These are phyloP conservation scores for Athelia psychrophila DNA, from an alignment of 1,284 basidiomycete species.

Conservation along the genomic window DNA sequence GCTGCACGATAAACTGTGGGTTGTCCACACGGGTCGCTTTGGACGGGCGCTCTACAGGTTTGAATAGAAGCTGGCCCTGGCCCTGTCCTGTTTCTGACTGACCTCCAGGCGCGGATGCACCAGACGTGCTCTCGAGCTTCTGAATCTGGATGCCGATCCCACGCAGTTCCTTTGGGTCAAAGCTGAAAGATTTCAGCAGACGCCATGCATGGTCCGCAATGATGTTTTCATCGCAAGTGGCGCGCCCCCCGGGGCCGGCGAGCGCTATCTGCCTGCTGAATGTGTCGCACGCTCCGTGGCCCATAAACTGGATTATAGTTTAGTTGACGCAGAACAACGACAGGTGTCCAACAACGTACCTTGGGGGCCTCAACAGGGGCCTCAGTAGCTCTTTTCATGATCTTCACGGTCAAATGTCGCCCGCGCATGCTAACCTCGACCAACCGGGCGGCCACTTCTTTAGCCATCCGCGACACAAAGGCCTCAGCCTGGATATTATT, in stretches of 20 bases:
- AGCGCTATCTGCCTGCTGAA: slow-evolving; percentile 76
- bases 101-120: slow-evolving; percentile 22
- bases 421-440: slow-evolving; percentile 68
- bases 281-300: slow-evolving; percentile 86
- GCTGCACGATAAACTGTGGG: slow-evolving; percentile 28
- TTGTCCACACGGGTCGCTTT: slow-evolving; percentile 9
- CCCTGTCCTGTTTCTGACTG: slow-evolving; percentile 19
- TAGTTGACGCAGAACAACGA: background rate
- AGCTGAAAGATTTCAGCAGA: slow-evolving; percentile 69
- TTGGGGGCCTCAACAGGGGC: slow-evolving; percentile 94
- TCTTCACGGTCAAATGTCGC: slow-evolving; percentile 76
- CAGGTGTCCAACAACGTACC: slow-evolving; percentile 35
- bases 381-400: slow-evolving; percentile 84
- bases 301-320: slow-evolving; percentile 68
- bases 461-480: slow-evolving; percentile 75
- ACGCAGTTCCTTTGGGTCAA: slow-evolving; percentile 86
- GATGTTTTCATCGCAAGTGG: slow-evolving; percentile 70
- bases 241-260: slow-evolving; percentile 52
- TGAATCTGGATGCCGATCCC: slow-evolving; percentile 93
- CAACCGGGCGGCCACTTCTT: slow-evolving; percentile 74
- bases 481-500: slow-evolving; percentile 76
- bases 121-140: slow-evolving; percentile 65
- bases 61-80: slow-evolving; percentile 58
- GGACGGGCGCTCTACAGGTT: slow-evolving; percentile 21
- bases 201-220: slow-evolving; percentile 82